A percentile compares a stretch with the other conserved stretches of the same genome.
Evolutionary conservation across 768 basidiomycete genomes (phyloP).

Genomic region (Lentinula boryana): DNA sequence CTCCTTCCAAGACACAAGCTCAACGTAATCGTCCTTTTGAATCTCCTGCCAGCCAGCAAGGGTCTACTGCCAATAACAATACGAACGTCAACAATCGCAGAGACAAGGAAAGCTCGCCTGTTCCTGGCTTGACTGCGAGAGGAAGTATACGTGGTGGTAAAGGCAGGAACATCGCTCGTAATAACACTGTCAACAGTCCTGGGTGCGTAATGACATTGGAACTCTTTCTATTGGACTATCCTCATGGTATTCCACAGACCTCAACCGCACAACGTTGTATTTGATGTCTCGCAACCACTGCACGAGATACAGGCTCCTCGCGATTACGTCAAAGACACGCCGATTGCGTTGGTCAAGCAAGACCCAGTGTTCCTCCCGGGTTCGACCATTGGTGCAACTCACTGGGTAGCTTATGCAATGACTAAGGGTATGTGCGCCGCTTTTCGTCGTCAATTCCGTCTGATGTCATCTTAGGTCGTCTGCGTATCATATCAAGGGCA

Average conservation of each 20-base stretch:
- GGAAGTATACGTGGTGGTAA: slow-evolving; percentile 27
- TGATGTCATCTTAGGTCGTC: slow-evolving; percentile 45
- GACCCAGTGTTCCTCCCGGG: slow-evolving; percentile 81
- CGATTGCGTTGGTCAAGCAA: slow-evolving; percentile 83
- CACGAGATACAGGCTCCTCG: slow-evolving; percentile 71
- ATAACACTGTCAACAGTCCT: slow-evolving; percentile 50
- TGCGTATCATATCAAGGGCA: slow-evolving; percentile 83
- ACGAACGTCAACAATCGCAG: slow-evolving; percentile 24
- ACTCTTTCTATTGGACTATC: neutral
- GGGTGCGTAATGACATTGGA: slow-evolving; percentile 30
- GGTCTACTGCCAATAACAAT: slow-evolving; percentile 15
- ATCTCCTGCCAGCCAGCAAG: slow-evolving; percentile 41
- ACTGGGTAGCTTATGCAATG: slow-evolving; percentile 94
- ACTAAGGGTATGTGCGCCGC: slow-evolving; percentile 50
- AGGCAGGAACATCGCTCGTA: slow-evolving; percentile 25
- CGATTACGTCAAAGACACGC: slow-evolving; percentile 82
- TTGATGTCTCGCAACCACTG: slow-evolving; percentile 69
- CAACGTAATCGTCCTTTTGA: slow-evolving; percentile 48
- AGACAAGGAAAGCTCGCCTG: slow-evolving; percentile 71
- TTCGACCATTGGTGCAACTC: slow-evolving; percentile 84
- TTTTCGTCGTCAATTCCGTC: neutral
- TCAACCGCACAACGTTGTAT: slow-evolving; percentile 61
- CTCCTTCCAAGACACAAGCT: slow-evolving; percentile 56
- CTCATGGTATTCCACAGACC: slow-evolving; percentile 29
- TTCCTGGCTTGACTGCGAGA: slow-evolving; percentile 42